Evolutionary conservation across 225 moss, liverwort and hornwort species (phyloP).

Genomic region (Sphagnum contortum): DNA sequence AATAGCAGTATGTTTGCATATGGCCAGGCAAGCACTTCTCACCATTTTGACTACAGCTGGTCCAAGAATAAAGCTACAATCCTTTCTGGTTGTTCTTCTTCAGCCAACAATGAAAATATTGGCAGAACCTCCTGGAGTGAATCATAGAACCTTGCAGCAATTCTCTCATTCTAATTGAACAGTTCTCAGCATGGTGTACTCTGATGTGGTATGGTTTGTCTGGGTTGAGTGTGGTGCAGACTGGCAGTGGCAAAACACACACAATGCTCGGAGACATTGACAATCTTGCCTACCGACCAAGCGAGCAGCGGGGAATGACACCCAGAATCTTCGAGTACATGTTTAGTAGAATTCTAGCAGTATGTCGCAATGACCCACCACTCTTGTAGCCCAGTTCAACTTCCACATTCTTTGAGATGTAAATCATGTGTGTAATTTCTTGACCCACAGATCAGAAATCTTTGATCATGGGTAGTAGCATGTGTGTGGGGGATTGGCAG

Average conservation of each 20-base stretch:
- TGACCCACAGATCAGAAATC: not conserved
- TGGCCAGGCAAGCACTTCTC: slow-evolving; percentile 20
- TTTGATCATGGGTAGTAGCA: not conserved
- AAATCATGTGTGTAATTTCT: not conserved
- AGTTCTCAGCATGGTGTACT: not conserved
- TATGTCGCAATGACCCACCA: slow-evolving; percentile 13
- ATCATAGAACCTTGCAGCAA: not conserved
- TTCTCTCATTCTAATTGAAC: not conserved
- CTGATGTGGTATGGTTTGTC: not conserved
- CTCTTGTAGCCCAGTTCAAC: not conserved
- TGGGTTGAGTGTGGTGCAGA: slow-evolving; percentile 9
- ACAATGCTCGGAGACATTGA: slow-evolving; percentile 65
- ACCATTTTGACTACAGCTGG: too few species aligned
- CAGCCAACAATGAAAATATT: too few species aligned
- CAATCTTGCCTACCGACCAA: slow-evolving; percentile 43
- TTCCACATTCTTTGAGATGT: not conserved
- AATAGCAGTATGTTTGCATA: slow-evolving; percentile 64
- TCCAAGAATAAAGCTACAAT: too few species aligned
- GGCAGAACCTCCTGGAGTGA: not conserved
- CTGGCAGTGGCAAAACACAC: slow-evolving; percentile 60
- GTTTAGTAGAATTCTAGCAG: slow-evolving; percentile 41
- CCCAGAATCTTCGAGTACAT: slow-evolving; percentile 56
- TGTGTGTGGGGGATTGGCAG: slow-evolving; percentile 10
- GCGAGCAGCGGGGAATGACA: slow-evolving; percentile 52
- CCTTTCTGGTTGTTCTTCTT: too few species aligned